Base-by-base conservation (phyloP, 371 early-diverging fungal genomes). In the Mortierella sp. region DNA sequence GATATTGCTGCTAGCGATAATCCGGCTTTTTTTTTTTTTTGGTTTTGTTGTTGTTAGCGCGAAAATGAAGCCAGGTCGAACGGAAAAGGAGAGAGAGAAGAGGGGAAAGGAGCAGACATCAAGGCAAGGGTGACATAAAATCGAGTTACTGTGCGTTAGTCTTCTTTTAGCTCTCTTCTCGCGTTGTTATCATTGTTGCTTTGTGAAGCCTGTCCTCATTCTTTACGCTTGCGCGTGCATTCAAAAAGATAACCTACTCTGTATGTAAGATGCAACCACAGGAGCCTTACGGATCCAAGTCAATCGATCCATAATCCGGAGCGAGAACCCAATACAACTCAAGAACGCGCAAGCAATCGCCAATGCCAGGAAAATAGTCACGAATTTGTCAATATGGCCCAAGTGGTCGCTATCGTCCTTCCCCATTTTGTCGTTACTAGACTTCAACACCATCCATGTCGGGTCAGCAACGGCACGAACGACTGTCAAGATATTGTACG, bases 381-480 rank as follows among this genome's bases (percentile, higher is more conserved):
- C 78, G 27, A 21, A 27, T 7, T 29, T 32, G 8, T 70, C 78
- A 73, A 78, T 72, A 5, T 29, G 12, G 21, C 78, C 78, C 74
- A 73, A 18, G 24, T 65, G 65, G 65, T 65, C 65, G 16, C 38
- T 7, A 38, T 65, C 21, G 38, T 65, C 41, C 10, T 78, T 46
- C 24, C 68, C 80, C 29, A 80, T 32, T 43, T 72, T 72, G 58
- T 77, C 80, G n/a, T 41, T 44, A 46, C 82, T 79, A 3, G 76
- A 21, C 32, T 54, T 54, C n/a, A 77, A n/a, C 8, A 51, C 79
- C 27, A 85, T 82, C 87, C 87, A 86, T 0, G 77, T 72, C 46
- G 87, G 78, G 35, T 82, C 82, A 29, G 87, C 82, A 1, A 86
- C 35, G 27, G 78, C 80, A 4, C 87, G 82, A 1, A 86, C 87